Percentiles rank a stretch among this genome's conserved stretches.
phyloP scores from a whole-genome alignment of 768 basidiomycete species.

The Termitomyces sp. region DNA sequence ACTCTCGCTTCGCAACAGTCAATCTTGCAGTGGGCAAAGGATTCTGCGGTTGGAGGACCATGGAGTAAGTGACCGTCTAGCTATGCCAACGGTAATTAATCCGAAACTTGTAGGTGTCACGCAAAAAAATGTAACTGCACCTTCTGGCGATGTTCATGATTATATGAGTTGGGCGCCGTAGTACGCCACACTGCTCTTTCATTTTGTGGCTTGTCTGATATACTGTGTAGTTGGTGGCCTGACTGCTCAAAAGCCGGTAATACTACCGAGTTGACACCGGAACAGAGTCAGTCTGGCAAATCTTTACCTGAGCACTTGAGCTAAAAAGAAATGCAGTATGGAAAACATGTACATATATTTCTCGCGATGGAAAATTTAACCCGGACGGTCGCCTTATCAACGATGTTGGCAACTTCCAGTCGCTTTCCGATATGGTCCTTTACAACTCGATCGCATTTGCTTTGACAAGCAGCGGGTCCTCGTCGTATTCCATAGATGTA shows the following conservation, averaged over 20 bases:
- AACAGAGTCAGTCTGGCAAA: constrained; percentile 35
- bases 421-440: constrained; percentile 52
- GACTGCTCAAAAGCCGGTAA: constrained; percentile 55
- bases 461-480: constrained; percentile 30
- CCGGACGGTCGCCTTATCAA: constrained; percentile 55
- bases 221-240: constrained; percentile 49
- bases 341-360: constrained; percentile 50
- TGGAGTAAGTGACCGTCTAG: constrained; percentile 40
- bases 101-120: constrained; percentile 38
- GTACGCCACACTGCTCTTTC: constrained; percentile 27
- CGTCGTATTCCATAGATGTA: constrained; percentile 35
- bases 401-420: constrained; percentile 49
- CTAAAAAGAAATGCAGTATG: constrained; percentile 34
- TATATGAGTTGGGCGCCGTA: constrained; percentile 72
- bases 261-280: constrained; percentile 46
- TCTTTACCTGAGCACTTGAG: neutral
- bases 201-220: neutral
- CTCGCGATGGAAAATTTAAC: constrained; percentile 58
- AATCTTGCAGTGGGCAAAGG: constrained; percentile 41
- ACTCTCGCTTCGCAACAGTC: constrained; percentile 41
- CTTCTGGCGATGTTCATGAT: constrained; percentile 51
- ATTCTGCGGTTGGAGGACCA: constrained; percentile 37
- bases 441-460: constrained; percentile 56
- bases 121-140: constrained; percentile 39
- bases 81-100: neutral